These are phyloP conservation scores for Plectranthus barbatus DNA, from an alignment of 257 asterid genomes.

Conservation along the genomic window DNA sequence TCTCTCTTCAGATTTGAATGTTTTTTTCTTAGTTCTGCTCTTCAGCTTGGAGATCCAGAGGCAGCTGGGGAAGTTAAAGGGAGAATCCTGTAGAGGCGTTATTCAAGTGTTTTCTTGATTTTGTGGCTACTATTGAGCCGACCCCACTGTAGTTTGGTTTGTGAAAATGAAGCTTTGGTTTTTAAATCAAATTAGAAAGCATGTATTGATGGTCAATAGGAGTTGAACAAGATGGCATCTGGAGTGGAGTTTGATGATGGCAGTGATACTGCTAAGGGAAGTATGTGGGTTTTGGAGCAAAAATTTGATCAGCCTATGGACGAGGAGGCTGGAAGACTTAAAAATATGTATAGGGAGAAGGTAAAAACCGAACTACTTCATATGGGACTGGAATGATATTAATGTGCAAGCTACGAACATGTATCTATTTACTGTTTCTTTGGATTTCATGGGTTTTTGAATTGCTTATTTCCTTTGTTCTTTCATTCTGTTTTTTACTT, in stretches of 20 bases:
- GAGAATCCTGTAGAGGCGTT: neutral
- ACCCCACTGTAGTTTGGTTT: slow-evolving; percentile 12
- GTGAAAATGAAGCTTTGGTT: neutral
- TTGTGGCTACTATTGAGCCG: slow-evolving; percentile 15
- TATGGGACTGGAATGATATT: neutral
- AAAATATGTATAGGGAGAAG: slow-evolving; percentile 69
- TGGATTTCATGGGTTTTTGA: neutral
- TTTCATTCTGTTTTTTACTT: neutral
- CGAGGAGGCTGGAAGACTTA: slow-evolving; percentile 75
- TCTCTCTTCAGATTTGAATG: neutral
- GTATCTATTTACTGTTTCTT: neutral
- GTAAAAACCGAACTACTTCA: slow-evolving; percentile 14
- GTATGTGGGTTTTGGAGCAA: slow-evolving; percentile 18
- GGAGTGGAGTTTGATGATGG: slow-evolving; percentile 41
- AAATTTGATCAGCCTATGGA: slow-evolving; percentile 89
- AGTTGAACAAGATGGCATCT: slow-evolving; percentile 18
- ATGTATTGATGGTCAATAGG: neutral
- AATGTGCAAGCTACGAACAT: neutral
- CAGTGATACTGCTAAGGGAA: slow-evolving; percentile 17
- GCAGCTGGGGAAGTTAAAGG: neutral
- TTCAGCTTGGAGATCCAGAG: neutral
- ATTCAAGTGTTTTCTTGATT: neutral
- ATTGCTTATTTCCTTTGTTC: neutral
- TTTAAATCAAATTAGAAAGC: neutral
- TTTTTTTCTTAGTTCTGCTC: too few relatives aligned